These are phyloP conservation scores for Penicillium sclerotiorum DNA, from an alignment of 2,329 filamentous ascomycete species.

Conservation along the genomic window DNA sequence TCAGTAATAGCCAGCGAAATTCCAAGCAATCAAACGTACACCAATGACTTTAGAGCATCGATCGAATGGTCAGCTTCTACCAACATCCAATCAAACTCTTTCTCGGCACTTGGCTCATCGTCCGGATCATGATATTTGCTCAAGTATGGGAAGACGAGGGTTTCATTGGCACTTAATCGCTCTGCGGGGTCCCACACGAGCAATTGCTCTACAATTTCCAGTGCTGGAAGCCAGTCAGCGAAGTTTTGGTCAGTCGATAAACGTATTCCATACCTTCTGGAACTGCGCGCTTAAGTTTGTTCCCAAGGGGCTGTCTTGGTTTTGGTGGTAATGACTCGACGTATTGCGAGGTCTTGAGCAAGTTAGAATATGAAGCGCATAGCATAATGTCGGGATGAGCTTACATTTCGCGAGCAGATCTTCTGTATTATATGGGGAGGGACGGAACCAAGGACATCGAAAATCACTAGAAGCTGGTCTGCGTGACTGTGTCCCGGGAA, in stretches of 20 bases:
- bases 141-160: background rate
- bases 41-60: background rate
- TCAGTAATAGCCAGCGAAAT: background rate
- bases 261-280: background rate
- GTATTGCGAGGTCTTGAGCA: background rate
- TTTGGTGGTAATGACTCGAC: background rate
- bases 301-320: background rate
- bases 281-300: background rate
- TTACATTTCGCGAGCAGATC: background rate
- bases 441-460: slow-evolving; percentile 74
- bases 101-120: slow-evolving; percentile 1
- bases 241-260: background rate
- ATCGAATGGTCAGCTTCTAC: background rate
- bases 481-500: slow-evolving; percentile 99
- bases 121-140: slow-evolving; percentile 6
- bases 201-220: slow-evolving; percentile 2
- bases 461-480: slow-evolving; percentile 99
- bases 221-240: background rate
- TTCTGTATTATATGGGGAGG: background rate
- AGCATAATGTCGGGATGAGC: background rate
- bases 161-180: background rate
- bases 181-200: slow-evolving; percentile 2
- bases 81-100: background rate
- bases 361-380: background rate
- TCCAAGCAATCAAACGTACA: background rate